These are phyloP conservation scores for Xylariaceae sp. DNA, from an alignment of 2,329 filamentous ascomycete species.

Conservation along the genomic window DNA sequence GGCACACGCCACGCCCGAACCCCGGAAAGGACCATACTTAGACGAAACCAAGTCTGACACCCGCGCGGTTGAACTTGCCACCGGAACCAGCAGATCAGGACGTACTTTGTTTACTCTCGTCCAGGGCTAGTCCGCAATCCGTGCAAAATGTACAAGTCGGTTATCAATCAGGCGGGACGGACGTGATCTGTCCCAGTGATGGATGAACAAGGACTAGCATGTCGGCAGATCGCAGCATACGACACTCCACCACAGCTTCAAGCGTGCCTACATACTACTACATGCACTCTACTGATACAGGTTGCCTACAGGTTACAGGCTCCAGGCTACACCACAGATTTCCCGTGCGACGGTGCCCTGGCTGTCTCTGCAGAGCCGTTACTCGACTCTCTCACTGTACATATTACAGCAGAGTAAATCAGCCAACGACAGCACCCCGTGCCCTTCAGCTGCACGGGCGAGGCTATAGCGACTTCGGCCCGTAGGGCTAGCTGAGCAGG, in stretches of 20 bases:
- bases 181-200: neutral
- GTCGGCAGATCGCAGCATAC: neutral
- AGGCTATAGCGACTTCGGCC: conserved; percentile 12
- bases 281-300: too few relatives aligned
- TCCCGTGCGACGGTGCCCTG: neutral
- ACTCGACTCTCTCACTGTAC: neutral
- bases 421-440: conserved; percentile 4
- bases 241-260: neutral
- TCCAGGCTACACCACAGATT: neutral
- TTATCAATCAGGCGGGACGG: neutral
- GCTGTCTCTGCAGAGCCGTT: neutral
- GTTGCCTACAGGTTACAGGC: neutral
- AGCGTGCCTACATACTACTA: too few relatives aligned
- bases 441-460: conserved; percentile 16
- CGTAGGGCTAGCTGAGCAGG: conserved; percentile 18
- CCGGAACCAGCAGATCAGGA: neutral
- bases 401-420: conserved; percentile 7
- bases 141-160: neutral
- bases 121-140: too few relatives aligned
- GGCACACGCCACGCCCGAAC: conserved; percentile 16
- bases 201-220: too few relatives aligned
- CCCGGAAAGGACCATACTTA: conserved; percentile 15
- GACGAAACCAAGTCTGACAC: neutral
- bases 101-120: neutral
- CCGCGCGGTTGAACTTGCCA: neutral